Evolutionary conservation across 2,329 filamentous ascomycete genomes (phyloP).

Genomic region (Pseudogymnoascus sp.): DNA sequence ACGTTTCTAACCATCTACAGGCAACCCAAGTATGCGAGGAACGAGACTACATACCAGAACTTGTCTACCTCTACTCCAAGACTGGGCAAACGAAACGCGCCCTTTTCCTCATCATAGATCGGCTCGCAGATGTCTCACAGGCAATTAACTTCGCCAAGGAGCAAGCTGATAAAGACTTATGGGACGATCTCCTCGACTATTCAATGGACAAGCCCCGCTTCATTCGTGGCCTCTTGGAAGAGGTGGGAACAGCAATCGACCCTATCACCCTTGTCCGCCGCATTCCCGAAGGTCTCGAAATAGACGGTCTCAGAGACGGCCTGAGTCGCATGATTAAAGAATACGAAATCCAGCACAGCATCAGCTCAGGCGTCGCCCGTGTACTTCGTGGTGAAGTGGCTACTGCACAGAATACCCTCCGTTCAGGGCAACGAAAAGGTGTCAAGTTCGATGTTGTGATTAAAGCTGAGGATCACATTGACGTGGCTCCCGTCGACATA

Average conservation of each 20-base stretch:
- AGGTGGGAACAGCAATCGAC: constrained; percentile 89
- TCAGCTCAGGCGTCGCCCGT: constrained; percentile 78
- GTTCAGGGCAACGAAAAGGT: constrained; percentile 70
- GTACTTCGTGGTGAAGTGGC: constrained; percentile 84
- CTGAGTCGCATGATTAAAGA: constrained; percentile 87
- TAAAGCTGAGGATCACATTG: constrained; percentile 35
- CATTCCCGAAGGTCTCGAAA: constrained; percentile 88
- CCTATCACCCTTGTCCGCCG: constrained; percentile 82
- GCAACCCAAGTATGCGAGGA: constrained; percentile 71
- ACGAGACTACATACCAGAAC: constrained; percentile 74
- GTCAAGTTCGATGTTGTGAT: constrained; percentile 77
- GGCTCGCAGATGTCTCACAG: constrained; percentile 81
- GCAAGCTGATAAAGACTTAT: constrained; percentile 83
- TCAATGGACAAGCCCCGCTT: constrained; percentile 97
- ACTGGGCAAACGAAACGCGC: constrained; percentile 90
- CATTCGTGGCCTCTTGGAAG: constrained; percentile 82
- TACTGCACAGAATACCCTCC: constrained; percentile 69
- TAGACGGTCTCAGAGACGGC: constrained; percentile 81
- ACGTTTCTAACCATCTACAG: constrained; percentile 29
- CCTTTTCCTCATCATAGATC: constrained; percentile 84
- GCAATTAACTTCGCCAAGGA: constrained; percentile 93
- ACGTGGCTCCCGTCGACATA: constrained; percentile 35
- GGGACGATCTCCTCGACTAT: constrained; percentile 90
- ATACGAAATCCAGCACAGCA: constrained; percentile 89
- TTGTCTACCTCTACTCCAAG: constrained; percentile 93